These are phyloP conservation scores for Hyaloscypha hepaticicola DNA, from an alignment of 495 filamentous ascomycete species.

Conservation along the genomic window DNA sequence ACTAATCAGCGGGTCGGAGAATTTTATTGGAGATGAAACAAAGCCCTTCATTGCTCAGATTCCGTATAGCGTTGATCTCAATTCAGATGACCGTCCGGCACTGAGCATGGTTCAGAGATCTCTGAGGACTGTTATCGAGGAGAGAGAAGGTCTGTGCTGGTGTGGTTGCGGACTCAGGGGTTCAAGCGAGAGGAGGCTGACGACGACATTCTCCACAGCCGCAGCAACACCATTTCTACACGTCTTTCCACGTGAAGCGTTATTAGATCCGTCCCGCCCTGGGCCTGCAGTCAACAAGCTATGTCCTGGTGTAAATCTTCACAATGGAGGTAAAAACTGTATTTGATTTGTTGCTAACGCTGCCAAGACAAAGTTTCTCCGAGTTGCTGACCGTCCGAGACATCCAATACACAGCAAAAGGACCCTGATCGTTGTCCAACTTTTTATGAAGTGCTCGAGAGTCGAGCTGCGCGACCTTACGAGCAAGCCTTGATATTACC, in stretches of 20 bases:
- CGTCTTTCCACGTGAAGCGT: background rate
- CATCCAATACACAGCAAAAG: background rate
- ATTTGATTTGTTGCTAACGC: background rate
- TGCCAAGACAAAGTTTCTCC: background rate
- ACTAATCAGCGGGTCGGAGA: background rate
- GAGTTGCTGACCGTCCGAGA: background rate
- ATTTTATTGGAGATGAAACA: background rate
- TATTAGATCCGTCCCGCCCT: background rate
- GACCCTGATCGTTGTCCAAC: background rate
- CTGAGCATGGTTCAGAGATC: background rate
- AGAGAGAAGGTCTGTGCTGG: slow-evolving; percentile 6
- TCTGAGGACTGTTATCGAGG: background rate
- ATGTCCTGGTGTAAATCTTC: background rate
- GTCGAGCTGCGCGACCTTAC: background rate
- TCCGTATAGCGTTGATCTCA: background rate
- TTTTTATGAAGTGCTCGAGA: background rate
- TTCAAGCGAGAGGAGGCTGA: slow-evolving; percentile 14
- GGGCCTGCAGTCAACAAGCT: background rate
- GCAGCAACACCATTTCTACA: background rate
- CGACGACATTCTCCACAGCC: slow-evolving; percentile 3
- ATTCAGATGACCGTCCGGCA: background rate
- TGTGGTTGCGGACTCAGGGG: background rate
- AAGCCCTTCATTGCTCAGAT: background rate
- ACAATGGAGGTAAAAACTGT: background rate
- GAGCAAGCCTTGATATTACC: background rate